Evolutionary conservation across 1,284 basidiomycete genomes (phyloP), one percentile per base, ranked within the genome.

Genomic region (Leucoagaricus sp.): DNA sequence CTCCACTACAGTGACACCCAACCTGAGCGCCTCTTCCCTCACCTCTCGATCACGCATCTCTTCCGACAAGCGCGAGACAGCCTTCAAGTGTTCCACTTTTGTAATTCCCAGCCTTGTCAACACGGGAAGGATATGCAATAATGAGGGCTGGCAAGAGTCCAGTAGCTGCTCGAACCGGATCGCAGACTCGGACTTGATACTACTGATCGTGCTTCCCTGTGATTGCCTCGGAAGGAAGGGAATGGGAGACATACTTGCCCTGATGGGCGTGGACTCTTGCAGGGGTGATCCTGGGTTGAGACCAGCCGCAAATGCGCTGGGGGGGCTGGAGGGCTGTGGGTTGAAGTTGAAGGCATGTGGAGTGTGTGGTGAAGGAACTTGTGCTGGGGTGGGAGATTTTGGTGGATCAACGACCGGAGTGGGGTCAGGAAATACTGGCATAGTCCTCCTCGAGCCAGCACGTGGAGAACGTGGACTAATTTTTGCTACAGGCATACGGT

Each of bases 1-100:
- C 63, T 89, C 87, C 67, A 89, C 73, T 3, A 87, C 76, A 1
- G 86, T 87, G 49, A 89, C 75, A 0, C 87, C 87, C 59, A 78
- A 71, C 65, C 72, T 81, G 69, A 89, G 64, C 52, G 85, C 87
- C 62, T 84, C 82, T 61, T 85, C 83, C 68, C 78, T 85, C 40
- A 89, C 75, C 66, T 89, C 85, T 55, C 79, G 69, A 66, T 89
- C 81, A 59, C 87, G 69, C 26, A 84, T 88, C 60, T 81, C 83
- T 53, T 85, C 84, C 34, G 79, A 80, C 61, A 89, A 67, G 57
- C 78, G 72, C 1, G 76, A 78, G 21, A 89, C 71, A 4, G 87
- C 87, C 19, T 77, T 74, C 42, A 89, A 67, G 67, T 89, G 86
- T 46, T 82, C 84, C 53, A 81, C 72, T 12, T 71, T 76, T 44